Percentiles rank a stretch among this genome's conserved stretches.
Conservation (phyloP, 2,329 filamentous ascomycete species). For the Monosporascus sp. region DNA sequence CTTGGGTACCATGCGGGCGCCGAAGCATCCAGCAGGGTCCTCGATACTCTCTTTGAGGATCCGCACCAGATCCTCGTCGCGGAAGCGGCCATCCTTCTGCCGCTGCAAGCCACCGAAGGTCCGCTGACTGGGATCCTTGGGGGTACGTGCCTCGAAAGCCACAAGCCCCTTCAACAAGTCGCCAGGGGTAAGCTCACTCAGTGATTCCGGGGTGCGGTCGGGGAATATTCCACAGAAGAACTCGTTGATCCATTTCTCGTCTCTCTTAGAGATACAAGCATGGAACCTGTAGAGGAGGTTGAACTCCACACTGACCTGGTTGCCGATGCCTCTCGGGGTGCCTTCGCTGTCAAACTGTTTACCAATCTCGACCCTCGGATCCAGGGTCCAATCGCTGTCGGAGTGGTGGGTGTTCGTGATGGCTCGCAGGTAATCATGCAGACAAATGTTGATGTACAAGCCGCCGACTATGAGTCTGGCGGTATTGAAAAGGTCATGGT, state of each 20-base stretch:
- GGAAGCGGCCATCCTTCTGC: constrained; percentile 45
- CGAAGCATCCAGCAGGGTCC: constrained; percentile 55
- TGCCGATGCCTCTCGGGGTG: constrained; percentile 53
- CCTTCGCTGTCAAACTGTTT: constrained; percentile 40
- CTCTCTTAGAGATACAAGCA: constrained; percentile 53
- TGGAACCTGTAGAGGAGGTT: constrained; percentile 66
- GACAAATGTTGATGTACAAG: constrained; percentile 51
- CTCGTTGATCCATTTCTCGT: constrained; percentile 58
- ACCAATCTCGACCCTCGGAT: constrained; percentile 56
- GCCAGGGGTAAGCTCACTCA: constrained; percentile 15
- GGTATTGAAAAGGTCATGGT: constrained; percentile 53
- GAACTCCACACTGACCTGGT: constrained; percentile 65
- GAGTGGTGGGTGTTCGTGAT: constrained; percentile 57
- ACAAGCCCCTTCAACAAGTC: constrained; percentile 17
- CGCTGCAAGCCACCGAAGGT: constrained; percentile 46
- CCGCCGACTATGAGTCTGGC: constrained; percentile 49
- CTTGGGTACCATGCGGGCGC: constrained; percentile 53
- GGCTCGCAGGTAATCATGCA: constrained; percentile 57
- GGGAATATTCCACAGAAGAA: constrained; percentile 44
- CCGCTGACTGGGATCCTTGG: constrained; percentile 40
- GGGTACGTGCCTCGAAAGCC: constrained; percentile 34
- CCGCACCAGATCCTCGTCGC: constrained; percentile 52
- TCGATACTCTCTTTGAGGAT: constrained; percentile 56
- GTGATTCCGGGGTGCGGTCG: constrained; percentile 14
- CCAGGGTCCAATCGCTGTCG: constrained; percentile 56